phyloP scores from a whole-genome alignment of 2,329 filamentous ascomycete genomes.

The Talaromyces sp. region DNA sequence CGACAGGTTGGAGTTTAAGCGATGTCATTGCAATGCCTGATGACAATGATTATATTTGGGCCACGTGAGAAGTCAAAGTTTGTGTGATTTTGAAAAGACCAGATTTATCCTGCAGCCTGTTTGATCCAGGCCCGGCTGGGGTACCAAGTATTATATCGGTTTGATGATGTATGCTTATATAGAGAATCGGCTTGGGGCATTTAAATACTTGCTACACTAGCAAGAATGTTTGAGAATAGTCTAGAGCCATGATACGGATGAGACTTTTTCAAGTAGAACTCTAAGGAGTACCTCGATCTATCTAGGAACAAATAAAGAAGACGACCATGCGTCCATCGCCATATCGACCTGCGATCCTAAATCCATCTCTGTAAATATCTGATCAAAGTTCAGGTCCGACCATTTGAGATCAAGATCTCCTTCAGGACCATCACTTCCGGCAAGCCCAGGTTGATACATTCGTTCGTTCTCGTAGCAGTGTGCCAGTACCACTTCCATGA shows the following conservation, averaged over 20 bases:
- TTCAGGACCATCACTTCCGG: neutral
- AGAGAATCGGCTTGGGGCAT: neutral
- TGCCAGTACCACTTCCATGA: neutral
- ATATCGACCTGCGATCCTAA: neutral
- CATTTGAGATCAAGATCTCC: neutral
- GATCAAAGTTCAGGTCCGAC: slow-evolving; percentile 2
- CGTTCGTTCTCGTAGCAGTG: neutral
- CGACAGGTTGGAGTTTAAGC: neutral
- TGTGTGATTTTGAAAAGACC: neutral
- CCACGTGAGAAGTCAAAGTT: neutral
- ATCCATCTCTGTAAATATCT: slow-evolving; percentile 7
- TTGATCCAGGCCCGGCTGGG: neutral
- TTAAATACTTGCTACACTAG: slow-evolving; percentile 1
- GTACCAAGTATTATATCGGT: neutral
- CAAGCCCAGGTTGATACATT: slow-evolving; percentile 1
- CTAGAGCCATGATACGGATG: neutral
- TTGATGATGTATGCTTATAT: neutral
- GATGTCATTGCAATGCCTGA: neutral
- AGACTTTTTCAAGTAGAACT: neutral
- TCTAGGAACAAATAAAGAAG: neutral
- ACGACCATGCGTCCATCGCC: slow-evolving; percentile 2
- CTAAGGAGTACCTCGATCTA: neutral
- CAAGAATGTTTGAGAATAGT: neutral
- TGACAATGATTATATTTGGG: neutral
- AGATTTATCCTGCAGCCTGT: neutral